Evolutionary conservation across 169 alveolate genomes (phyloP), one percentile per base, ranked within the genome.

Genomic region (Eimeria acervulina): DNA sequence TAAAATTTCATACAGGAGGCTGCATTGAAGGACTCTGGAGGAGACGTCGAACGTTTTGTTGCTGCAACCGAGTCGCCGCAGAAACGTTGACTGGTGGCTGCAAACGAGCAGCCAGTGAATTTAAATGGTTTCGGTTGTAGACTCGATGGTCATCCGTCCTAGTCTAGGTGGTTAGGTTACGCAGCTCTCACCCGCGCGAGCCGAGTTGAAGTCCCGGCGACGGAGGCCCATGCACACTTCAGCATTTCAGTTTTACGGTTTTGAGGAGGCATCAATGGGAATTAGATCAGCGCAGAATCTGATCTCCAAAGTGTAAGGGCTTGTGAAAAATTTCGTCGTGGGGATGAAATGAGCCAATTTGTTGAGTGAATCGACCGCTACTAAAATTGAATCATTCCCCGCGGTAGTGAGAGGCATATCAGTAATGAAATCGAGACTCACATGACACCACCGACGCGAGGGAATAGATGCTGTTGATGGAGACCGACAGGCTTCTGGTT

Each of bases 141-240:
- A 12, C 12, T 47, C 5, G 5, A 47, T 5, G 66, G 66, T 26
- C 68, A 92, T 92, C 95, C 92, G 95, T 52, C 74, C 92, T 92
- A 92, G 92, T 78, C 84, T 78, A 59, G 92, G 92, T 59, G 92
- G 90, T 76, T 76, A 52, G 91, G 92, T 78, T 78, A 59, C 95
- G 85, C 92, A 84, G 95, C 91, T 52, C 92, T 78, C 95, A 78
- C 95, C 95, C 95, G 95, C 95, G 95, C 95, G 95, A 92, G 85
- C 95, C 95, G 95, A 92, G 95, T 92, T 92, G 92, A 92, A 78
- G 95, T 92, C 95, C 95, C 95, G 95, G 95, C 92, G 92, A 33
- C 92, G 95, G 92, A 92, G 59, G 17, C 12, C 12, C 12, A 7
- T 12, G 17, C 12, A 12, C 55, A 47, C 5, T 47, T 12, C 55